phyloP scores from a whole-genome alignment of 257 asterid genomes.

The Gentiana macrophylla region DNA sequence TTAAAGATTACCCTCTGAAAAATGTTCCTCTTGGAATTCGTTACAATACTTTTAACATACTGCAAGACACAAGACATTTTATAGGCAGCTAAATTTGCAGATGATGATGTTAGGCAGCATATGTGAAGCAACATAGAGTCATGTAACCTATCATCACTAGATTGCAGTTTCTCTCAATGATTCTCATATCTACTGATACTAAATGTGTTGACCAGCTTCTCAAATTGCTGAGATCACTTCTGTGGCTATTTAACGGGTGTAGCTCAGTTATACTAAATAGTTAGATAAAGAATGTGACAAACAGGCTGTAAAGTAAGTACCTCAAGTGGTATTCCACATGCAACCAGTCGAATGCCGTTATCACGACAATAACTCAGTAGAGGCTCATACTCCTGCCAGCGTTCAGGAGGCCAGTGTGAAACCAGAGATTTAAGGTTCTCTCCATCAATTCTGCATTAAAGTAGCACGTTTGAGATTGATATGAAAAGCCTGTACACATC shows the following conservation, averaged over 20 bases:
- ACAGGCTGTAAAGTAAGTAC: constrained; percentile 22
- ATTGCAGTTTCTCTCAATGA: neutral
- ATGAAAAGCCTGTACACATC: neutral
- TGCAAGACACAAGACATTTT: too few species aligned
- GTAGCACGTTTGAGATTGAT: neutral
- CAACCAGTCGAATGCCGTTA: constrained; percentile 62
- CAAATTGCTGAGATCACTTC: neutral
- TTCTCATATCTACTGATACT: neutral
- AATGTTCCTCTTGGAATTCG: too few species aligned
- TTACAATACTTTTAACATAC: too few species aligned
- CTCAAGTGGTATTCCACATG: constrained; percentile 90
- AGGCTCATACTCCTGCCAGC: constrained; percentile 91
- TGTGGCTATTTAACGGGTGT: neutral
- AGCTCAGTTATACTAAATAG: too few species aligned
- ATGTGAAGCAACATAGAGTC: too few species aligned
- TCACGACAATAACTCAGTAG: constrained; percentile 62
- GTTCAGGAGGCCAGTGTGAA: constrained; percentile 64
- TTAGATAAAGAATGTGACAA: neutral
- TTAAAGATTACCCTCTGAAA: too few species aligned
- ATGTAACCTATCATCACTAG: neutral
- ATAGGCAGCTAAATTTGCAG: too few species aligned
- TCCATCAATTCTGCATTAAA: constrained; percentile 58
- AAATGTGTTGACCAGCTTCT: neutral
- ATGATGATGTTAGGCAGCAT: too few species aligned
- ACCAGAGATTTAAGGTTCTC: constrained; percentile 59